Evolutionary conservation across 2,329 filamentous ascomycete species (phyloP).

Genomic region (Juglanconis oblonga): DNA sequence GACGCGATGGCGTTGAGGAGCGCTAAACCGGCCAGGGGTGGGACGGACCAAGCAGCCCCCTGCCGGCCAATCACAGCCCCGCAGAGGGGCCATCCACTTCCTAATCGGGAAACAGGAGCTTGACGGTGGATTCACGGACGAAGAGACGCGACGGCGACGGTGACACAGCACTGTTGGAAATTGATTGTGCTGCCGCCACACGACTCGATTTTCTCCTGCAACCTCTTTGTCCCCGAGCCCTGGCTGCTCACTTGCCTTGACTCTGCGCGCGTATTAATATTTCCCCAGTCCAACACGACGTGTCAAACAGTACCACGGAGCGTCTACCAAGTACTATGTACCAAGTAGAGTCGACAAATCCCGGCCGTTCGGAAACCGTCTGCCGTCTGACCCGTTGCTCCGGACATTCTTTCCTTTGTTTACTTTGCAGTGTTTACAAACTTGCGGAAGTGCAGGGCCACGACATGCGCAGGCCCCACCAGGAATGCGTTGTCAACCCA

Average conservation of each 20-base stretch:
- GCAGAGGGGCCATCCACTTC: not conserved
- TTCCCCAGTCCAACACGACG: too few species aligned
- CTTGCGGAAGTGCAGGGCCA: not conserved
- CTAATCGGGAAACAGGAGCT: constrained; percentile 5
- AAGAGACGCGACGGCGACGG: not conserved
- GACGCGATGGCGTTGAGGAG: constrained; percentile 2
- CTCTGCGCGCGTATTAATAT: not conserved
- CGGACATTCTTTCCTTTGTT: constrained; percentile 1
- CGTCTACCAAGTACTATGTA: too few species aligned
- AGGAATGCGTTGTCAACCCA: not conserved
- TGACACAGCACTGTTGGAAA: not conserved
- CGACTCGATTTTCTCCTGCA: not conserved
- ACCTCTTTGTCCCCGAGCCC: not conserved
- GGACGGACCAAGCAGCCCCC: not conserved
- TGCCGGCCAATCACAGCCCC: not conserved
- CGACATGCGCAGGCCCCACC: not conserved
- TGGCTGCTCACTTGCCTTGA: not conserved
- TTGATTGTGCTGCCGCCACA: not conserved
- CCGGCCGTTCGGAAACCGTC: too few species aligned
- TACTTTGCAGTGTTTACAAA: constrained; percentile 5
- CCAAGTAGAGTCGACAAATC: too few species aligned
- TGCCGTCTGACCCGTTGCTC: constrained; percentile 5
- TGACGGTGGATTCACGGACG: not conserved
- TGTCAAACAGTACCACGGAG: too few species aligned
- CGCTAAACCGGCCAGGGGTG: not conserved